A percentile compares a stretch with the other conserved stretches of the same genome.
phyloP scores from a whole-genome alignment of 192 early-diverging fungal genomes.

The Gamsiella multidivaricata region DNA sequence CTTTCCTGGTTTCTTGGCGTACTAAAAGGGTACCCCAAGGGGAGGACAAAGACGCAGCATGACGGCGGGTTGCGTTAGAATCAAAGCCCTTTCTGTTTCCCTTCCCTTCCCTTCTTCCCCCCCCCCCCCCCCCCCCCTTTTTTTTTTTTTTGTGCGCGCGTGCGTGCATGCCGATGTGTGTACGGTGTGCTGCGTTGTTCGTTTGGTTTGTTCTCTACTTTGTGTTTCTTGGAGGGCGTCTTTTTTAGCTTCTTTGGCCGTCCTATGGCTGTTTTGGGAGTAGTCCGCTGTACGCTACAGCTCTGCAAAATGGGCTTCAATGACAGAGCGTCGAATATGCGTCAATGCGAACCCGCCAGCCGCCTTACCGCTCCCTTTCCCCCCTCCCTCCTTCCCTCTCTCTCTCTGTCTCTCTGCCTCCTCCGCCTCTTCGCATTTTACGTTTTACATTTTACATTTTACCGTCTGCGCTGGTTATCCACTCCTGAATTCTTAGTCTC shows the following conservation, averaged over 20 bases:
- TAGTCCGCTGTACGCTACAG: too few relatives aligned
- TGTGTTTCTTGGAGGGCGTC: neutral
- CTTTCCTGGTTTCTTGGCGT: too few relatives aligned
- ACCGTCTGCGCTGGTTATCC: too few relatives aligned
- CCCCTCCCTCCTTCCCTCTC: neutral
- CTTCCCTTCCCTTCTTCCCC: too few relatives aligned
- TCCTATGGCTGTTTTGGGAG: neutral
- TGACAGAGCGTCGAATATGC: constrained; percentile 31
- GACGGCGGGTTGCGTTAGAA: too few relatives aligned
- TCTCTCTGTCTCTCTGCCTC: neutral
- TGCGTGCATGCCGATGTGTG: neutral
- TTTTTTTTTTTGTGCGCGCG: neutral
- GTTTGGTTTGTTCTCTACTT: neutral
- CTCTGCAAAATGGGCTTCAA: neutral
- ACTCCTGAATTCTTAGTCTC: too few relatives aligned
- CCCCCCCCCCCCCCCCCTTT: too few relatives aligned
- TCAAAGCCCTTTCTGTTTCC: too few relatives aligned
- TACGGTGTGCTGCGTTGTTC: neutral
- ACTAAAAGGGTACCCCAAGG: too few relatives aligned
- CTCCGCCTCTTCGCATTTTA: neutral
- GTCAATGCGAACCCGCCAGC: neutral
- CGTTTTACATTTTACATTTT: too few relatives aligned
- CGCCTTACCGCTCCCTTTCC: neutral
- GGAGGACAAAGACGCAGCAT: too few relatives aligned
- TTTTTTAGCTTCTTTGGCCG: neutral